Conservation (phyloP, 805 yeast genomes). For the Kuraishia borneana region DNA sequence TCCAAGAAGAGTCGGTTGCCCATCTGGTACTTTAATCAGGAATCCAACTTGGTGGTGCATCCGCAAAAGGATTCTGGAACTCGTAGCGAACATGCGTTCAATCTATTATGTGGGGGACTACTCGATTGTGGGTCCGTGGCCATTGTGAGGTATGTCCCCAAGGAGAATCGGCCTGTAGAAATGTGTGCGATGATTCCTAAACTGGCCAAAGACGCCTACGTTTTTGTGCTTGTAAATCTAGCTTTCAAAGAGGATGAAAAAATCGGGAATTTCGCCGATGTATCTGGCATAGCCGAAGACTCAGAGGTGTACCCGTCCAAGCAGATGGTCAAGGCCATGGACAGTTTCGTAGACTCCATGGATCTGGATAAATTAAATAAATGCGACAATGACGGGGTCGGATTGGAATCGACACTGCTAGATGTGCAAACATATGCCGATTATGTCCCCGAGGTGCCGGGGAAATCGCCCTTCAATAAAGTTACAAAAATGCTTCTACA, state of each 20-base stretch:
- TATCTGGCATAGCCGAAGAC: slow-evolving; percentile 23
- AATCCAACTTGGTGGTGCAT: slow-evolving; percentile 36
- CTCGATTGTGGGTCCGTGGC: slow-evolving; percentile 34
- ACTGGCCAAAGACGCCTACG: slow-evolving; percentile 20
- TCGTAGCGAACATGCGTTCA: slow-evolving; percentile 17
- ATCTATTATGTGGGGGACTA: slow-evolving; percentile 42
- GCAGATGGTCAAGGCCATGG: slow-evolving; percentile 31
- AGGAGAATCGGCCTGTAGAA: slow-evolving; percentile 31
- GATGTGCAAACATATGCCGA: background rate
- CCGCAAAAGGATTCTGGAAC: slow-evolving; percentile 22
- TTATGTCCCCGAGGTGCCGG: no score
- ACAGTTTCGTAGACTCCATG: slow-evolving; percentile 28
- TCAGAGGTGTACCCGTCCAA: slow-evolving; percentile 19
- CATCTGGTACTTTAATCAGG: slow-evolving; percentile 47
- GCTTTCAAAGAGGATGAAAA: slow-evolving; percentile 74
- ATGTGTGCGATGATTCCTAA: slow-evolving; percentile 46
- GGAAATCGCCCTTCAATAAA: no score
- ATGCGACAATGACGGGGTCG: background rate
- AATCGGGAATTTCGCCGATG: slow-evolving; percentile 37
- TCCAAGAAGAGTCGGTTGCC: slow-evolving; percentile 35
- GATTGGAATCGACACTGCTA: background rate
- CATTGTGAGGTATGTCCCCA: slow-evolving; percentile 53
- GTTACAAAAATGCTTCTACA: no score
- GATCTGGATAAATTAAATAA: slow-evolving; percentile 20
- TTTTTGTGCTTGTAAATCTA: slow-evolving; percentile 39